Conservation (phyloP, 768 basidiomycete species). For the Amanita pseudoporphyria region DNA sequence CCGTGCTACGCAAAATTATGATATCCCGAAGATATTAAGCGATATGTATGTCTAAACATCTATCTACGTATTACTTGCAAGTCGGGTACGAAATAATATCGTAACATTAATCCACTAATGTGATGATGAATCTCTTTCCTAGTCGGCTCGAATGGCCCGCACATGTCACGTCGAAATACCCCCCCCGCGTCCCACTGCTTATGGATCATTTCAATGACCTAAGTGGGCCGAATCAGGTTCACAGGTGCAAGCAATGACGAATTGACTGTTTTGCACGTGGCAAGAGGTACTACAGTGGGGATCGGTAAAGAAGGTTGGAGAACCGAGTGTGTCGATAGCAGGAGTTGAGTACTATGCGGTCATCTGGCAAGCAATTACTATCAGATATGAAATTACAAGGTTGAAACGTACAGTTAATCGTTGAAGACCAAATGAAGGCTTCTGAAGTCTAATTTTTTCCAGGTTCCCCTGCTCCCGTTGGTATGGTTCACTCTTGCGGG, state of each 20-base stretch:
- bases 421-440: neutral
- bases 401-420: neutral
- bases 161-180: too few species aligned
- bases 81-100: too few species aligned
- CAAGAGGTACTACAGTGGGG: neutral
- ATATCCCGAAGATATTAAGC: too few species aligned
- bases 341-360: neutral
- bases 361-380: neutral
- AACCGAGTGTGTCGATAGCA: neutral
- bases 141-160: neutral
- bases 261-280: neutral
- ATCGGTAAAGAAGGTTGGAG: neutral
- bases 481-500: neutral
- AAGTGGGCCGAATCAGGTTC: too few species aligned
- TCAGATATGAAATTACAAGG: neutral
- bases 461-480: neutral
- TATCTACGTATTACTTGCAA: too few species aligned
- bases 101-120: too few species aligned
- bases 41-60: too few species aligned
- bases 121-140: too few species aligned
- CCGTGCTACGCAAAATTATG: too few species aligned
- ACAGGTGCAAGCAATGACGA: neutral
- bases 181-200: too few species aligned
- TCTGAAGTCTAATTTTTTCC: neutral
- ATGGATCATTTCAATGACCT: too few species aligned